Conservation (phyloP, 2,329 filamentous ascomycete genomes). For the Trichoderma sp. region DNA sequence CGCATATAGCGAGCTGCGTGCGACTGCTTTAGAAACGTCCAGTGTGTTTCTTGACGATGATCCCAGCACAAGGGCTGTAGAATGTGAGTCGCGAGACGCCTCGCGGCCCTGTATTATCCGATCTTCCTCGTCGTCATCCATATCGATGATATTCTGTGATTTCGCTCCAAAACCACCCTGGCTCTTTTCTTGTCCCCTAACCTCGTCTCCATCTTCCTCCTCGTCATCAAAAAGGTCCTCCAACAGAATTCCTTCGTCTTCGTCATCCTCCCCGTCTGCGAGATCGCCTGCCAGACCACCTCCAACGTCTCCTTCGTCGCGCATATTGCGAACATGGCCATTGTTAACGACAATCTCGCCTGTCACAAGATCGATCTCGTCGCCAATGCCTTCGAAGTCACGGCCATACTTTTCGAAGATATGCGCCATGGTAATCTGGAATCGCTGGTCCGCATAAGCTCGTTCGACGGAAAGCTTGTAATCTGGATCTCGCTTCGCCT, state of each 20-base stretch:
- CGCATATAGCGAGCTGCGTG: constrained; percentile 15
- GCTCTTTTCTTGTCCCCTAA: not conserved
- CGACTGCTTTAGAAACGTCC: not conserved
- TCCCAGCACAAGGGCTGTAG: constrained; percentile 17
- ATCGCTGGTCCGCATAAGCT: constrained; percentile 63
- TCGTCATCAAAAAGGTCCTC: constrained; percentile 33
- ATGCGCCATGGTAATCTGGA: constrained; percentile 80
- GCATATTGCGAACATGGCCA: constrained; percentile 70
- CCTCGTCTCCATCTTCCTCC: constrained; percentile 16
- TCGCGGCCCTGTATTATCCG: constrained; percentile 20
- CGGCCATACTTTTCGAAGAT: constrained; percentile 87
- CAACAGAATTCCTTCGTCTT: constrained; percentile 36
- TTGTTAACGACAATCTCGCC: constrained; percentile 86
- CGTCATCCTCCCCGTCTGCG: constrained; percentile 37
- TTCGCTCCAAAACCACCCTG: not conserved
- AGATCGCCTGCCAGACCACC: constrained; percentile 27
- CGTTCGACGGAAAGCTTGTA: constrained; percentile 60
- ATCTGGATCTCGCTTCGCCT: constrained; percentile 49
- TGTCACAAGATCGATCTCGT: constrained; percentile 83
- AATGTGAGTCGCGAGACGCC: constrained; percentile 1
- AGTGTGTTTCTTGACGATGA: not conserved
- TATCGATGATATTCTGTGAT: not conserved
- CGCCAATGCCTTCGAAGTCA: constrained; percentile 78
- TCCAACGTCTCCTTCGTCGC: constrained; percentile 52
- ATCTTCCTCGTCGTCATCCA: constrained; percentile 20